Evolutionary conservation across 1,139 yeast species (phyloP), one percentile per base, ranked within the genome.

Genomic region (Taphrina communis): DNA sequence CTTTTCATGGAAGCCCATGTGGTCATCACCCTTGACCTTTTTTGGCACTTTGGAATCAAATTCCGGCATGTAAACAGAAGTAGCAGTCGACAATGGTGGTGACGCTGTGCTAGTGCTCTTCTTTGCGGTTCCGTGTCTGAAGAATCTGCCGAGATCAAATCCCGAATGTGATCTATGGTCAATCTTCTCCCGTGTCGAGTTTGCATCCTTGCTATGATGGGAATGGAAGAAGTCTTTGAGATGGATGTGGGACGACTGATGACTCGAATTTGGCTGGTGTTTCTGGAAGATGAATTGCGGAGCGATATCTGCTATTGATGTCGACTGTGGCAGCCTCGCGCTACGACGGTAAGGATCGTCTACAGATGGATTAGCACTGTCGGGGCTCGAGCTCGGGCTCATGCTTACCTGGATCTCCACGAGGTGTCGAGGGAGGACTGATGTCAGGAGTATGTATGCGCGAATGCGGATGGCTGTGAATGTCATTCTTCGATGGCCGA

Each of bases 1-100:
- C 77, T 93, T 90, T 74, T 88, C 89, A 35, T 87, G 89, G 70
- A 90, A 81, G 1, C 73, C 71, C 71, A 79, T 78, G 11, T 81
- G 81, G 52, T 78, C 80, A 39, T 56, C 73, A 56, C 69, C 52
- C 69, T 57, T 57, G 66, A 42, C 67, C 61, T 63, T 63, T 31
- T 63, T 63, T 14, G 68, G 68, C 52, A 65, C 58, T 35, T 65
- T 65, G 4, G 63, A 57, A 39, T 63, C 67, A 21, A 63, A 63
- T 38, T 63, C 67, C n/a, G 61, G 61, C 67, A 63, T 63, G 61
- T 63, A 63, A 19, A 63, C 67, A 12, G 67, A 39, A 36, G 67
- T 55, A 3, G 42, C 50, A 17, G 67, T n/a, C 7, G 58, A 50
- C 2, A 21, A 21, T 1, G 62, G 62, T n/a, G 62, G 62, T 3